Conservation (phyloP, 768 basidiomycete species). For the Boletus sp. region DNA sequence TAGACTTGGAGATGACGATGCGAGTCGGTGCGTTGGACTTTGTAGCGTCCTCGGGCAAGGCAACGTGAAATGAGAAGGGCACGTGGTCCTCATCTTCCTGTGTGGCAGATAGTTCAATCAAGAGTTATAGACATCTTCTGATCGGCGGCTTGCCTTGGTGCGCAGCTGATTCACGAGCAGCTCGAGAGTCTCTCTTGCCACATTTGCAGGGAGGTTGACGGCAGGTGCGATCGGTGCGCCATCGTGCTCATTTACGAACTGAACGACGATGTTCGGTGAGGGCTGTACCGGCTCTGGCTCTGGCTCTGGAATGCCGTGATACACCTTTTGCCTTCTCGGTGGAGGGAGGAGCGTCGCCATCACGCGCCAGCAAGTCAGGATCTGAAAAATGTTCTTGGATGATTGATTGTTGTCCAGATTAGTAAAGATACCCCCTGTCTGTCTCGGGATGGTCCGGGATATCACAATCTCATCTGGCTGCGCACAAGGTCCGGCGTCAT, state of each 20-base stretch:
- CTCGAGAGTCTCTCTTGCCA: slow-evolving; percentile 81
- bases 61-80: slow-evolving; percentile 88
- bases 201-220: slow-evolving; percentile 85
- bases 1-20: slow-evolving; percentile 80
- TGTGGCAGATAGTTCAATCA: slow-evolving; percentile 4
- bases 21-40: slow-evolving; percentile 61
- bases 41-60: slow-evolving; percentile 56
- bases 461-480: too few species aligned
- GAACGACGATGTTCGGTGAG: slow-evolving; percentile 77
- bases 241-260: slow-evolving; percentile 90
- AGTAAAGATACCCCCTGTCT: slow-evolving; percentile 19
- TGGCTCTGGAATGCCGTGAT: slow-evolving; percentile 71
- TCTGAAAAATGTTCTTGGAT: background rate
- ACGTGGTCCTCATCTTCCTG: slow-evolving; percentile 76
- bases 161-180: slow-evolving; percentile 85
- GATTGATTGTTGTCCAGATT: background rate
- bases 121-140: slow-evolving; percentile 13
- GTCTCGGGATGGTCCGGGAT: too few species aligned
- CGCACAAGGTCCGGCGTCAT: too few species aligned
- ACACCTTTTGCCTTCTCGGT: slow-evolving; percentile 83
- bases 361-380: background rate
- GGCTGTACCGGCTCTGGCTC: slow-evolving; percentile 45
- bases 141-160: slow-evolving; percentile 55
- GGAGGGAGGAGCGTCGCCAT: slow-evolving; percentile 90
- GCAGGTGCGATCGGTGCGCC: slow-evolving; percentile 79